Evolutionary conservation across 306 rosid genomes (phyloP), one percentile per base, ranked within the genome.

Genomic region (Cercis canadensis): DNA sequence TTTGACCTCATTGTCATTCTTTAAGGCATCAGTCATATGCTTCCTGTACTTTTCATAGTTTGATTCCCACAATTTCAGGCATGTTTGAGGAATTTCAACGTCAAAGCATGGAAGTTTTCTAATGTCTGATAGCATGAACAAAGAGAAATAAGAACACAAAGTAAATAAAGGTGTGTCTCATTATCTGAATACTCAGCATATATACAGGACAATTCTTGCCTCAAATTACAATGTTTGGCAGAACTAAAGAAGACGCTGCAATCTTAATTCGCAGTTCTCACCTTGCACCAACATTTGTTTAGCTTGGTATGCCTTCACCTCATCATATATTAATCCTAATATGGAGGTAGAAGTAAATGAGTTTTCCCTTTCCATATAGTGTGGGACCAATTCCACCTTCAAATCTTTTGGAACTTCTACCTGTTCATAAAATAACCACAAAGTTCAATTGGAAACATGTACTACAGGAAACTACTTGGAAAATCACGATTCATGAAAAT

Each of bases 271-370:
- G 13, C 24, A 11, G 52, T 50, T 18, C 74, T 79, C 44, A 87
- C 97, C 91, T 72, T 31, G 75, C 49, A 14, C 44, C 1, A 85
- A 62, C 7, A 2, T 3, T 61, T 76, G 78, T 21, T 82, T 75
- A 45, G 37, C 37, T 68, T 78, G 84, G 81, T 72, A 78, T 17
- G 11, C 19, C 44, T 31, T 1, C 72, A 87, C 97, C 15, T 64
- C 75, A 56, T 93, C 87, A 36, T 77, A 93, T 56, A 93, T 90
- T 64, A 13, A 39, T 61, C 96, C 97, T 68, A 93, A 47, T 70
- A 93, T 72, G 17, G 92, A 88, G 33, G 85, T 81, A 13, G 97
- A 93, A 24, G 62, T 75, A 60, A 68, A 88, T 4, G 82, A 79
- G 2, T 43, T 75, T 0, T 54, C 67, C 77, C 33, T 87, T 52